Evolutionary conservation across 768 basidiomycete species (phyloP), one percentile per base, ranked within the genome.

Genomic region (Mycena vulgaris): DNA sequence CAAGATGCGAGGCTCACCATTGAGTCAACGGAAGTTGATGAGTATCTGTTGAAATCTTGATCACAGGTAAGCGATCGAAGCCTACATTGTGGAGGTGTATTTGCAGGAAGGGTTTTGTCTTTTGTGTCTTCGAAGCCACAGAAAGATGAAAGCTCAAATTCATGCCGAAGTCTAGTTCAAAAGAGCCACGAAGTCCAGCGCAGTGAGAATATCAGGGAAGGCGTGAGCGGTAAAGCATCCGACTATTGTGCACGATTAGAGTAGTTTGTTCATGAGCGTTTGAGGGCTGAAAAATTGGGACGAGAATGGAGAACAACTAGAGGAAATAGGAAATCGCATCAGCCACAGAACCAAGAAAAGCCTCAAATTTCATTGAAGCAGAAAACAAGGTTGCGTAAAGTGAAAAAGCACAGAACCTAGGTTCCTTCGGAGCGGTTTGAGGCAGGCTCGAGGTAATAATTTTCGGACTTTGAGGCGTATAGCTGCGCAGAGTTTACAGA

Each of bases 61-160:
- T 14, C 49, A 28, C 49, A 25, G 5, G 45, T n/a, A 47, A 47
- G 45, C 7, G 23, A 31, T 52, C 17, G 51, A 52, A 30, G 51
- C 51, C 30, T 31, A 16, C 28, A 52, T 52, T 31, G 51, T 52
- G 45, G 45, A 47, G 45, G 51, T 51, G 28, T 52, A 52, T 52
- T 33, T 52, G 51, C 16, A 52, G 51, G 51, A 52, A 31, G 51
- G 30, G 51, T 52, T 52, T 52, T 52, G 51, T 52, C 10, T 52
- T 52, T 52, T 52, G 51, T 52, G 30, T 52, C 51, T 52, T 52
- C 30, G 51, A 52, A 47, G 45, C 45, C 45, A 47, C 45, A 47
- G 45, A 47, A 47, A 47, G 45, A 47, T 47, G 45, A 47, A 47
- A 47, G 45, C 45, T 47, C 45, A 47, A 47, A 47, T 47, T 47